Evolutionary conservation across 371 early-diverging fungal species (phyloP).

Genomic region (Smittium culicis): DNA sequence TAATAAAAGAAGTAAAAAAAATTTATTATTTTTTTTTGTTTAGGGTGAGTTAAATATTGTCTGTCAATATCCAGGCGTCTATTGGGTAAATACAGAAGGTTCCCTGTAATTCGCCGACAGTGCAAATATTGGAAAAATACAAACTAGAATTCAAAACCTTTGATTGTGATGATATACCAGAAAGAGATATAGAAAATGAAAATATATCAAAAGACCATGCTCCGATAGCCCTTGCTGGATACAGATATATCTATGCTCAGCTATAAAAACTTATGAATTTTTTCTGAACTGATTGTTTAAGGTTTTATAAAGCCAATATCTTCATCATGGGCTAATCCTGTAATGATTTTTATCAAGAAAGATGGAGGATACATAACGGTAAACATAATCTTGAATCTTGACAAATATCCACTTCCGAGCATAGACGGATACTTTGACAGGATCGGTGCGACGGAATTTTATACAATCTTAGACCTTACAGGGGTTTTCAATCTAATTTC

Average conservation of each 20-base stretch:
- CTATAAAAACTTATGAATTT: neutral
- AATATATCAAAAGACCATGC: neutral
- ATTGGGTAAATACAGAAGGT: too few relatives aligned
- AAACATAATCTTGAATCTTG: slow-evolving; percentile 27
- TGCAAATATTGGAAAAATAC: neutral
- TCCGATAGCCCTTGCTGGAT: neutral
- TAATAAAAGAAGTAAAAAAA: too few relatives aligned
- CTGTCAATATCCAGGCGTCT: too few relatives aligned
- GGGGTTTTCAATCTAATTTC: too few relatives aligned
- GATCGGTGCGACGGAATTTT: slow-evolving; percentile 11
- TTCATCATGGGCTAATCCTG: slow-evolving; percentile 22
- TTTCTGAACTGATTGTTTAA: neutral
- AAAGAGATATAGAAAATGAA: neutral
- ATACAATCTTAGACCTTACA: slow-evolving; percentile 25
- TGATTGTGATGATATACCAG: neutral
- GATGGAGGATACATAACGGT: slow-evolving; percentile 34
- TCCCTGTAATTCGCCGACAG: too few relatives aligned
- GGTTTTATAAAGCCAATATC: slow-evolving; percentile 1
- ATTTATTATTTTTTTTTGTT: too few relatives aligned
- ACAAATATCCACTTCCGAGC: slow-evolving; percentile 31
- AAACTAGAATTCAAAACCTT: neutral
- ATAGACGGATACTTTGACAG: slow-evolving; percentile 35
- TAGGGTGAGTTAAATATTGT: too few relatives aligned
- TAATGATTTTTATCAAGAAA: slow-evolving; percentile 42
- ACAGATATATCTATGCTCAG: neutral